These are phyloP conservation scores for Potentilla sterilis DNA, from an alignment of 306 rosid genomes.

Conservation along the genomic window DNA sequence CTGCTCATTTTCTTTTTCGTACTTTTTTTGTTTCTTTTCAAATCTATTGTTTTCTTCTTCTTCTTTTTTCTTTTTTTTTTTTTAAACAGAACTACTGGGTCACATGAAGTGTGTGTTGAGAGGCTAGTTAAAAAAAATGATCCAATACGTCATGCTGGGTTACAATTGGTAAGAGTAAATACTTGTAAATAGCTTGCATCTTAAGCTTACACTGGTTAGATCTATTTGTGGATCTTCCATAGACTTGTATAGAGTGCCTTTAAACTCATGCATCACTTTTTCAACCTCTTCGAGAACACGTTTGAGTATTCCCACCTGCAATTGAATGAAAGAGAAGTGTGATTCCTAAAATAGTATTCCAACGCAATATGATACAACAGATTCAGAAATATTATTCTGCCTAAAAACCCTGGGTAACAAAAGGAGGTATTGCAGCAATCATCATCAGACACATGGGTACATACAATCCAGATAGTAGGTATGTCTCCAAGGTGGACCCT, in stretches of 20 bases:
- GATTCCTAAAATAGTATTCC: conserved; percentile 11
- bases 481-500: not conserved
- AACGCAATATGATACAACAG: not conserved
- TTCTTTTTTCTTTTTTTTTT: too few relatives aligned
- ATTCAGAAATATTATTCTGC: not conserved
- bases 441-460: not conserved
- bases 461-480: not conserved
- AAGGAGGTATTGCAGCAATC: not conserved
- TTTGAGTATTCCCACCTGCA: conserved; percentile 93
- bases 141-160: not conserved
- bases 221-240: conserved; percentile 97
- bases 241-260: conserved; percentile 86
- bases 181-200: not conserved
- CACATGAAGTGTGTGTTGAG: not conserved
- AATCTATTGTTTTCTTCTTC: not conserved
- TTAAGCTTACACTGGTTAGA: conserved; percentile 72
- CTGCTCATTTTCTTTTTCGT: not conserved
- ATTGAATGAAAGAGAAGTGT: conserved; percentile 28
- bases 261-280: conserved; percentile 93
- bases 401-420: not conserved
- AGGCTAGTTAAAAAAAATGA: not conserved
- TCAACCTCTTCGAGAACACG: conserved; percentile 99
- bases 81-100: not conserved
- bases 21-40: too few relatives aligned
- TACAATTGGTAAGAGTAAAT: not conserved